These are phyloP conservation scores for Oidiodendron maius DNA, from an alignment of 495 filamentous ascomycete genomes.

Conservation along the genomic window DNA sequence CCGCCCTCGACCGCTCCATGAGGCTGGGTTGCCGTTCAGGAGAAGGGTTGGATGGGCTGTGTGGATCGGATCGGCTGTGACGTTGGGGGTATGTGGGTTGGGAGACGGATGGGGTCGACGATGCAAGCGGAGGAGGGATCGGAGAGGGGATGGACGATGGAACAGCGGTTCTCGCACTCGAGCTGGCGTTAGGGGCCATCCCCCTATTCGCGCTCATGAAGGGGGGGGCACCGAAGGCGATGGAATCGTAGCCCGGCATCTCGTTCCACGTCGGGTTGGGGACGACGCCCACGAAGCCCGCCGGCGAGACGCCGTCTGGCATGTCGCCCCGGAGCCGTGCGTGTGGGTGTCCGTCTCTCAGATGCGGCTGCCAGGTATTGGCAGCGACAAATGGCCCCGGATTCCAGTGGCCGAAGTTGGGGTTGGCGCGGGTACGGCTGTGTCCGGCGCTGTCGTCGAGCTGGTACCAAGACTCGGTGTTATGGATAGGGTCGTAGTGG, in stretches of 20 bases:
- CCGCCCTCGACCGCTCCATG: neutral
- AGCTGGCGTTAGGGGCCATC: neutral
- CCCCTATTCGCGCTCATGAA: neutral
- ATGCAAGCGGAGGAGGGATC: neutral
- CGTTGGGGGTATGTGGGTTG: neutral
- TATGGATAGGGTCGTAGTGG: constrained; percentile 20
- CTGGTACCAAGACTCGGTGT: constrained; percentile 12
- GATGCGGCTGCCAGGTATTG: constrained; percentile 11
- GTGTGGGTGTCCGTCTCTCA: constrained; percentile 3
- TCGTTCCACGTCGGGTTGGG: constrained; percentile 8
- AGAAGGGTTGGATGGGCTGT: neutral
- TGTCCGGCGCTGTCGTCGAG: neutral
- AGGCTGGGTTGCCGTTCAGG: neutral
- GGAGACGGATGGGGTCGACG: neutral
- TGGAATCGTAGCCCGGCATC: constrained; percentile 8
- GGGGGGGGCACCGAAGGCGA: constrained; percentile 7
- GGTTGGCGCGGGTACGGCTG: neutral
- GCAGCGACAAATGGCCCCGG: constrained; percentile 2
- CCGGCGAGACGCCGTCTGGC: neutral
- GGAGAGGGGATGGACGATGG: neutral
- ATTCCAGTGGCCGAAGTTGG: constrained; percentile 8
- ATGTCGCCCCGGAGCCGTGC: neutral
- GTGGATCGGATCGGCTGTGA: neutral
- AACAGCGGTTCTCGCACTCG: neutral
- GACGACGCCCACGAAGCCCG: constrained; percentile 3